Percentiles rank a stretch among this genome's conserved stretches.
phyloP scores from a whole-genome alignment of 2,329 filamentous ascomycete genomes.

The Botrytis galanthina region DNA sequence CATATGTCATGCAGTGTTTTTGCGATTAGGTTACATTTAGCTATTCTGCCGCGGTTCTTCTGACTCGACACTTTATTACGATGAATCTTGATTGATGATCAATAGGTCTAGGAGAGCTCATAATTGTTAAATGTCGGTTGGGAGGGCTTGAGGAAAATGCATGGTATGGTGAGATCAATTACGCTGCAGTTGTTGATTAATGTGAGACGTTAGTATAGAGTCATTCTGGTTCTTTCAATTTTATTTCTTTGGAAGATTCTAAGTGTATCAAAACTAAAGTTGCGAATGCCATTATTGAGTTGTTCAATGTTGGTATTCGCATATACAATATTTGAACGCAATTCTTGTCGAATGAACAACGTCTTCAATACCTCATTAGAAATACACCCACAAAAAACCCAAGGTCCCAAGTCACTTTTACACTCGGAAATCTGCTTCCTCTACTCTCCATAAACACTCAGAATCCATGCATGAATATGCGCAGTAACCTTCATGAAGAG shows the following conservation, averaged over 20 bases:
- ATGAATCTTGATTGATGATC: neutral
- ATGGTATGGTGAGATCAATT: neutral
- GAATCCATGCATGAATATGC: constrained; percentile 17
- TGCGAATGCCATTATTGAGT: neutral
- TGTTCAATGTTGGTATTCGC: neutral
- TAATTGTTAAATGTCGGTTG: neutral
- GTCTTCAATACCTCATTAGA: neutral
- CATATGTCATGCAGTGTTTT: neutral
- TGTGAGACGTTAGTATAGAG: neutral
- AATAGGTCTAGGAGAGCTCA: neutral
- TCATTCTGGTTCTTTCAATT: neutral
- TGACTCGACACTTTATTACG: neutral
- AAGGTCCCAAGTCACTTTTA: neutral
- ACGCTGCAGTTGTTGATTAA: neutral
- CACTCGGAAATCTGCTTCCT: neutral
- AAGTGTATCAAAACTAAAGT: neutral
- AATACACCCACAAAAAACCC: neutral
- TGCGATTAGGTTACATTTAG: neutral
- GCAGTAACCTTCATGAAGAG: constrained; percentile 31
- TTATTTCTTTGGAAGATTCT: neutral
- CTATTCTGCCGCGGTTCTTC: neutral
- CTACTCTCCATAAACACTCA: neutral
- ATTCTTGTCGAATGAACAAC: neutral
- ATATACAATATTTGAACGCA: neutral
- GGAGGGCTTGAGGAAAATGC: neutral